phyloP scores from a whole-genome alignment of 2,329 filamentous ascomycete genomes.

The Xylariaceae sp. region DNA sequence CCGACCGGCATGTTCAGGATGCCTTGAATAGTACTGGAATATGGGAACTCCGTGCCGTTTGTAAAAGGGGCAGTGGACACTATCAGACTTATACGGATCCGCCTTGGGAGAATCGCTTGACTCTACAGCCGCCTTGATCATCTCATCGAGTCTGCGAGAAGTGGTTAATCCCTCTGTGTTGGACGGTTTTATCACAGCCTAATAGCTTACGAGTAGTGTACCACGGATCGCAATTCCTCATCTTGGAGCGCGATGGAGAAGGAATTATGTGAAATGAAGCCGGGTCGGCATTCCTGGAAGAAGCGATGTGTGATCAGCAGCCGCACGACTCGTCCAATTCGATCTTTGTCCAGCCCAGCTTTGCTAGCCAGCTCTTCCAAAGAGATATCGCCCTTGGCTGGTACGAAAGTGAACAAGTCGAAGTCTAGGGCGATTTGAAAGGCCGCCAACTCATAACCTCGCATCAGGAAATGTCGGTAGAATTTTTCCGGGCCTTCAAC shows the following conservation, averaged over 20 bases:
- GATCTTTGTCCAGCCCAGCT: constrained; percentile 27
- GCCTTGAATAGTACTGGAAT: constrained; percentile 13
- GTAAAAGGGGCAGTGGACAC: constrained; percentile 23
- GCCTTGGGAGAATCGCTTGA: constrained; percentile 18
- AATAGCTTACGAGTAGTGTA: constrained; percentile 19
- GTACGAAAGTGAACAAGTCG: constrained; percentile 32
- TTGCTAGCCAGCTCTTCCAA: constrained; percentile 25
- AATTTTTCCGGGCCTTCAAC: constrained; percentile 12
- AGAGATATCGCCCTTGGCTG: constrained; percentile 17
- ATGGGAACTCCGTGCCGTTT: constrained; percentile 18
- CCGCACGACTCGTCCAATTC: constrained; percentile 25
- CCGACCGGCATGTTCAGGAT: constrained; percentile 7
- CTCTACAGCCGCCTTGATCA: constrained; percentile 31
- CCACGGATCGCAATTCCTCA: constrained; percentile 20
- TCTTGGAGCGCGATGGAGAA: constrained; percentile 12
- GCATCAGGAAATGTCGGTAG: not conserved
- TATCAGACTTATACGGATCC: constrained; percentile 24
- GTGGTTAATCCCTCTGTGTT: too few species aligned
- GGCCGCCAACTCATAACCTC: constrained; percentile 27
- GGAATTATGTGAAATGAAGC: constrained; percentile 24
- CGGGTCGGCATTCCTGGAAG: constrained; percentile 27
- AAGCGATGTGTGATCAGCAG: constrained; percentile 28
- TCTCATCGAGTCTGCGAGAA: constrained; percentile 29
- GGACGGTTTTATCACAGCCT: too few species aligned
- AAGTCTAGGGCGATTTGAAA: constrained; percentile 33